phyloP scores from a whole-genome alignment of 1,139 yeast species.

The Yamadazyma diospyri region DNA sequence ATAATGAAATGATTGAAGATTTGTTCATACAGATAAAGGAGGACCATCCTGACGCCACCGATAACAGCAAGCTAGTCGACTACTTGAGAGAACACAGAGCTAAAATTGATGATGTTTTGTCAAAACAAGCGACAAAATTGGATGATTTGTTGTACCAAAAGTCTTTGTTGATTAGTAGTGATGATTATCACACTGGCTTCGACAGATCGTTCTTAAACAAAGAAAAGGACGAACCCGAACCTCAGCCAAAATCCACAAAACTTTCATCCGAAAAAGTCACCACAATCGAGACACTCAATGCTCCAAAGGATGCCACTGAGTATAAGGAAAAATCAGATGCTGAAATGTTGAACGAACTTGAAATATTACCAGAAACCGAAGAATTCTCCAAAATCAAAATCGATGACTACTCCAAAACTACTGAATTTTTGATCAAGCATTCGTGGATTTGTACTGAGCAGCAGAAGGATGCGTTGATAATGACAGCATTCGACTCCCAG shows the following conservation, averaged over 20 bases:
- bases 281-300: slow-evolving; percentile 29
- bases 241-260: slow-evolving; percentile 7
- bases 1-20: slow-evolving; percentile 91
- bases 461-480: slow-evolving; percentile 88
- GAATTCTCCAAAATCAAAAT: slow-evolving; percentile 58
- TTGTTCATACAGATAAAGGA: slow-evolving; percentile 66
- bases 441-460: slow-evolving; percentile 71
- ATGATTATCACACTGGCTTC: slow-evolving; percentile 92
- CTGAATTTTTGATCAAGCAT: slow-evolving; percentile 54
- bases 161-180: slow-evolving; percentile 74
- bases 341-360: slow-evolving; percentile 33
- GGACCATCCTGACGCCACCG: slow-evolving; percentile 52
- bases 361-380: slow-evolving; percentile 54
- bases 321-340: slow-evolving; percentile 17
- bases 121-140: slow-evolving; percentile 58
- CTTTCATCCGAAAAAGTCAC: slow-evolving; percentile 14
- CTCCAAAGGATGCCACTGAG: slow-evolving; percentile 12
- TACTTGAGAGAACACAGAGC: slow-evolving; percentile 58
- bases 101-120: slow-evolving; percentile 64
- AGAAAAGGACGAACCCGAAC: slow-evolving; percentile 27
- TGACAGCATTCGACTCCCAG: slow-evolving; percentile 88
- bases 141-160: slow-evolving; percentile 69
- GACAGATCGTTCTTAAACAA: slow-evolving; percentile 79
- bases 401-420: slow-evolving; percentile 45
- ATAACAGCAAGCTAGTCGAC: slow-evolving; percentile 38